phyloP scores from a whole-genome alignment of 257 asterid species.

The Schizonepeta tenuifolia region DNA sequence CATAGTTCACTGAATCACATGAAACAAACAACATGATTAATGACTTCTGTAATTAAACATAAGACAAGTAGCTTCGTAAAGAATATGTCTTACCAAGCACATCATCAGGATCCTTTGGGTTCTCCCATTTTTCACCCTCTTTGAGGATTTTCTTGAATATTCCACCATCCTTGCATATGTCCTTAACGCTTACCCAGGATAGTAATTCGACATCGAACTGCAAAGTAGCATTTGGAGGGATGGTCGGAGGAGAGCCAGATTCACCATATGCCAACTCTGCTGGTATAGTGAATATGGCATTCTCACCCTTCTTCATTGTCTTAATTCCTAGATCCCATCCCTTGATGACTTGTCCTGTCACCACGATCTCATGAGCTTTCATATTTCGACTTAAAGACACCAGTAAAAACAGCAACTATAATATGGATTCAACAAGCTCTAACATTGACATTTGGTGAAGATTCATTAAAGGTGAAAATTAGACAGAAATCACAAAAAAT shows the following conservation, averaged over 20 bases:
- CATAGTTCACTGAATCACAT: conserved; percentile 54
- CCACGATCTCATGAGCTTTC: not conserved
- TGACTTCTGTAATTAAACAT: not conserved
- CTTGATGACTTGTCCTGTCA: conserved; percentile 73
- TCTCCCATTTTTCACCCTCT: conserved; percentile 79
- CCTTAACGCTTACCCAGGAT: conserved; percentile 76
- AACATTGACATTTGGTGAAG: too few relatives aligned
- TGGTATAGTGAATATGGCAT: conserved; percentile 72
- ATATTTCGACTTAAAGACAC: not conserved
- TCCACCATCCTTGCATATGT: conserved; percentile 83
- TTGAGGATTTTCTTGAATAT: conserved; percentile 62
- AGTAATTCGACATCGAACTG: conserved; percentile 76
- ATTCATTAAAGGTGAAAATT: not conserved
- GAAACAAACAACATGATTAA: conserved; percentile 21
- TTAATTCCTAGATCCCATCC: conserved; percentile 82
- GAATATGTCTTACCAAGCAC: conserved; percentile 48
- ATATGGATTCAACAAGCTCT: not conserved
- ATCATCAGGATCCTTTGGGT: conserved; percentile 74
- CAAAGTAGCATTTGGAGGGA: conserved; percentile 75
- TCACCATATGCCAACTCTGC: conserved; percentile 72
- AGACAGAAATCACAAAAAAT: not conserved
- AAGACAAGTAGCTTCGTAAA: not conserved
- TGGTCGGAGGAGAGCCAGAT: conserved; percentile 80
- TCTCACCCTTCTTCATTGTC: conserved; percentile 82
- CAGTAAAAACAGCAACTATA: not conserved